Evolutionary conservation across 495 filamentous ascomycete species (phyloP).

Genomic region (Hyaloscypha hepaticicola): DNA sequence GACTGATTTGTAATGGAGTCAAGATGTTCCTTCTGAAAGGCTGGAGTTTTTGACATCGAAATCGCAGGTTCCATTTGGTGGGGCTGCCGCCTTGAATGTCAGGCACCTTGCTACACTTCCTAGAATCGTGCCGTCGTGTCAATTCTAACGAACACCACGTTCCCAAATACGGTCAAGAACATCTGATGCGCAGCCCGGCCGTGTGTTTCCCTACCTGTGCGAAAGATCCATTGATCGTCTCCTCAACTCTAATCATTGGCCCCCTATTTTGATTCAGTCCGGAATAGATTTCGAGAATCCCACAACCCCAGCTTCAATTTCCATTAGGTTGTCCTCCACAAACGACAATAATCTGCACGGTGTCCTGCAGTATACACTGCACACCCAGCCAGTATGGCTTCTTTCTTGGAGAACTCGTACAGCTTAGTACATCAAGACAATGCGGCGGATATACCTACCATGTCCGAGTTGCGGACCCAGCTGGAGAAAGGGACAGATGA

Average conservation of each 20-base stretch:
- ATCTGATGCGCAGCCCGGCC: constrained; percentile 27
- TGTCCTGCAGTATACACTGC: constrained; percentile 8
- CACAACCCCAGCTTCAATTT: constrained; percentile 19
- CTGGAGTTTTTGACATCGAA: background rate
- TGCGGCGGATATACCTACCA: constrained; percentile 81
- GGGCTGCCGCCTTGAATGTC: constrained; percentile 2
- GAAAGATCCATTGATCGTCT: constrained; percentile 13
- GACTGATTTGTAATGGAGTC: constrained; percentile 13
- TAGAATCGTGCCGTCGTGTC: constrained; percentile 22
- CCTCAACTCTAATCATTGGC: constrained; percentile 4
- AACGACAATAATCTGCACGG: constrained; percentile 22
- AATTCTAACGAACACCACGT: constrained; percentile 9
- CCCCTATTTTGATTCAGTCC: constrained; percentile 12
- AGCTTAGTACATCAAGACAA: constrained; percentile 96
- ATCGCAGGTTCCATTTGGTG: background rate
- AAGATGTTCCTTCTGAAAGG: background rate
- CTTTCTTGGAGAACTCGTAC: constrained; percentile 90
- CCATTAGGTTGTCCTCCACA: constrained; percentile 9
- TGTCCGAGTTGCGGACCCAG: constrained; percentile 89
- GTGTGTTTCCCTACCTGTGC: constrained; percentile 16
- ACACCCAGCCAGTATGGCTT: constrained; percentile 70
- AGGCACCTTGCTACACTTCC: constrained; percentile 5
- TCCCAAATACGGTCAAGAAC: constrained; percentile 12
- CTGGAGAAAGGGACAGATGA: constrained; percentile 98
- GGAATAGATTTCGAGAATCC: constrained; percentile 3